Evolutionary conservation across 345 rosid species (phyloP), one percentile per base, ranked within the genome.

Genomic region (Gossypium australe): DNA sequence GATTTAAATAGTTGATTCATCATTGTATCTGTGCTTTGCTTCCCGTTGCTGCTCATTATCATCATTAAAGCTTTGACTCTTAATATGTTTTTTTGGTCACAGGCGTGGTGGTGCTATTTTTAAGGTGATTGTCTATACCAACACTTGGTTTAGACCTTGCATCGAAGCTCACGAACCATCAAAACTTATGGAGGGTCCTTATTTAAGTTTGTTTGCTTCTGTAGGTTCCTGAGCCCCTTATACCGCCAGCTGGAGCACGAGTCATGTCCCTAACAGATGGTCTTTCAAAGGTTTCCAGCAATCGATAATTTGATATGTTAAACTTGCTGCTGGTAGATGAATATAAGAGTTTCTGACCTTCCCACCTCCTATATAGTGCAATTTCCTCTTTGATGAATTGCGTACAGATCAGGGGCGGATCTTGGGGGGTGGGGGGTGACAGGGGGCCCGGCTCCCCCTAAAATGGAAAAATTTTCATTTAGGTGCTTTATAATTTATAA

Each of bases 181-280:
- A 14, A 6, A 47, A 47, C 63, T 70, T 25, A 72, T 69, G 22
- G 60, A 65, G 48, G 76, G 61, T 78, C 43, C 13, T 51, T 60
- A 61, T 44, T 16, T 10, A 65, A n/a, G 62, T 80, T 57, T 67
- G 57, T 55, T 75, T 49, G 24, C 78, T 57, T 53, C 12, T 83
- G 72, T 78, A 94, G 98, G 90, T 92, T 82, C 97, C 98, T 38
- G 95, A 94, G 73, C 89, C 97, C 53, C 91, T 92, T 64, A 90
- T 92, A 81, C 92, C 98, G 38, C 86, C 90, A 72, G 90, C 86
- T 56, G 98, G 97, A 72, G 97, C 97, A n/a, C 80, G 97, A 77
- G 85, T 94, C 71, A 94, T 94, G 98, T 92, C 98, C 72, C 92
- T 94, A 55, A 90, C 91, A 44, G 94, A 94, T 85, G 97, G 95